phyloP scores from a whole-genome alignment of 257 asterid species.

The Ligustrum vulgare region DNA sequence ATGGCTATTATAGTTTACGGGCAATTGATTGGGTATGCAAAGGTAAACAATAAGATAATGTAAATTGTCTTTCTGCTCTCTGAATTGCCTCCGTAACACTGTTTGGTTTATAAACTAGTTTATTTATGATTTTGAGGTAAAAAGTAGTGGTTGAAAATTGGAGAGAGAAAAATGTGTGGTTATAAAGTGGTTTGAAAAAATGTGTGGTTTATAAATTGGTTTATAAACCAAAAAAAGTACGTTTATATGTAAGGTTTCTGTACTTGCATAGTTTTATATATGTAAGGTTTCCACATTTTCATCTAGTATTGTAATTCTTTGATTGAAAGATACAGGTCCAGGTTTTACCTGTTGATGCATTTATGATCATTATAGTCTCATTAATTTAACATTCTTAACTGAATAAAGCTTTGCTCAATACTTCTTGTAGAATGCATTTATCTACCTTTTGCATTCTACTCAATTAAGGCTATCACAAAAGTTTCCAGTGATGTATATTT shows the following conservation, averaged over 20 bases:
- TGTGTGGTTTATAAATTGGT: too few species aligned
- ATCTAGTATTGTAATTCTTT: background rate
- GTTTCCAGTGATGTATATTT: background rate
- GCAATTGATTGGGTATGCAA: slow-evolving; percentile 95
- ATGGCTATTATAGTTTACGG: slow-evolving; percentile 99
- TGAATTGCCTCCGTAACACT: background rate
- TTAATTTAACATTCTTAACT: background rate
- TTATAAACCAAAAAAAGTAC: slow-evolving; percentile 98
- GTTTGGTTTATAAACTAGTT: too few species aligned
- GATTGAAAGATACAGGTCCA: background rate
- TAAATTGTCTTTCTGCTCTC: slow-evolving; percentile 10
- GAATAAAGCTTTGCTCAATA: background rate
- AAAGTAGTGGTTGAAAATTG: slow-evolving; percentile 78
- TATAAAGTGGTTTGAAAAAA: too few species aligned
- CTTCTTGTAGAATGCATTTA: background rate
- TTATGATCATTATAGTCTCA: background rate
- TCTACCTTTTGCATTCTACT: too few species aligned
- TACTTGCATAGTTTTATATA: background rate
- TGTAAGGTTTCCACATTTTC: background rate
- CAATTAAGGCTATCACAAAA: background rate
- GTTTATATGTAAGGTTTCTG: slow-evolving; percentile 55
- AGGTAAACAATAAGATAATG: slow-evolving; percentile 88
- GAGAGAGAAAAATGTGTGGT: too few species aligned
- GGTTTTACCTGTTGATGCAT: slow-evolving; percentile 11
- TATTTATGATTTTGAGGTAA: background rate